Base-by-base conservation (phyloP, 108 stramenopile genomes). In the Skeletonema potamos region DNA sequence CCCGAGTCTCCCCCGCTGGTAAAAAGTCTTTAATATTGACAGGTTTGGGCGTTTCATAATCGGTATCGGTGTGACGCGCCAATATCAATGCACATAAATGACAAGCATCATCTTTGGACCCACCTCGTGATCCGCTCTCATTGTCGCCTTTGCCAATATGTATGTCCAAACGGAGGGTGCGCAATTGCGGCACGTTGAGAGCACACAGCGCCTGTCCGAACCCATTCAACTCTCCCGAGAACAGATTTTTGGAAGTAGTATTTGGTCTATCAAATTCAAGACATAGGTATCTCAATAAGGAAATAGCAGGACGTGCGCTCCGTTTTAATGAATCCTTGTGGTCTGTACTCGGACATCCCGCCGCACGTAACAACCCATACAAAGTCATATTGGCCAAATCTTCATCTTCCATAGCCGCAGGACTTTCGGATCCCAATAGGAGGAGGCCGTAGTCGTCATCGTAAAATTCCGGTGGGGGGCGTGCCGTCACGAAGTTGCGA, bases 381-480 rank as follows among this genome's bases (percentile, higher is more conserved):
- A 87, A 68, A 27, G 64, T 70, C 58, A 79, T 75, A 8, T 65
- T 63, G 12, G 72, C 37, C 54, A 84, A 37, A 58, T 92, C 85
- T 9, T 86, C 84, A 2, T 86, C 92, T 39, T 90, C 77, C 36
- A 79, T 58, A 1, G 87, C 82, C 13, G 85, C 66, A 15, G 90
- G 88, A 46, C 86, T 81, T 13, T 85, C 81, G 58, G 76, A 81
- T 66, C 93, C 93, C 71, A 95, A 59, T 12, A 92, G 70, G 9
- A 95, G 61, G 9, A 94, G 56, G 26, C 86, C 82, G 67, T 91
- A 80, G 66, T 95, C 93, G 59, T 95, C 93, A 58, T 95, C 93
- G 73, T 91, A 95, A 71, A 95, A 95, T 76, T 95, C 93, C 9
- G 93, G 91, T 1, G 86, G 79, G 11, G 76, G 79, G 43, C 73